A percentile compares a stretch with the other conserved stretches of the same genome.
These are phyloP conservation scores for Dinochytrium kinnereticum DNA, from an alignment of 371 early-diverging fungal species.

Conservation along the genomic window DNA sequence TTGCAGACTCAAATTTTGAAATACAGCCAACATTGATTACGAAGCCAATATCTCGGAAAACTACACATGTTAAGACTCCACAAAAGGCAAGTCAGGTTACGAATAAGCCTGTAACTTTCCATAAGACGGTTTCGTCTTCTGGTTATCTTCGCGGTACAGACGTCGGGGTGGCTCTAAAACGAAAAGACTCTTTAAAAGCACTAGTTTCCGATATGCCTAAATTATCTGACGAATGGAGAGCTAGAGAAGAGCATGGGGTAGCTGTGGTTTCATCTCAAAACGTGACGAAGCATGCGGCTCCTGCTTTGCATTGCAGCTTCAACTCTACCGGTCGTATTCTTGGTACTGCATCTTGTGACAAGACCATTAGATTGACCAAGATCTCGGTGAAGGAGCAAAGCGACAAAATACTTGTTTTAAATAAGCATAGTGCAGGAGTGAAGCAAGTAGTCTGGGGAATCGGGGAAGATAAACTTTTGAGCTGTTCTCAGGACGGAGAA, in stretches of 20 bases:
- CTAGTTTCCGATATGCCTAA: too few species aligned
- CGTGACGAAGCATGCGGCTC: background rate
- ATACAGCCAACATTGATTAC: too few species aligned
- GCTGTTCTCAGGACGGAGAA: constrained; percentile 13
- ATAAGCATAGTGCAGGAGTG: background rate
- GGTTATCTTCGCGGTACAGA: too few species aligned
- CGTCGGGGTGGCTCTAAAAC: too few species aligned
- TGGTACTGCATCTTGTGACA: background rate
- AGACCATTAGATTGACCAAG: background rate
- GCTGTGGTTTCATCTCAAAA: background rate
- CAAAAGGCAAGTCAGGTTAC: background rate
- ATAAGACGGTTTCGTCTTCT: constrained; percentile 23
- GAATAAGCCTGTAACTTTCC: constrained; percentile 33
- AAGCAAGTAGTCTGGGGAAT: background rate
- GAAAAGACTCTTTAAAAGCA: too few species aligned
- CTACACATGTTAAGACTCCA: background rate
- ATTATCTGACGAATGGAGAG: too few species aligned
- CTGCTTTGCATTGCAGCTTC: background rate
- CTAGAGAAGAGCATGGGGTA: too few species aligned
- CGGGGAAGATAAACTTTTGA: background rate
- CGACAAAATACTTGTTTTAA: background rate
- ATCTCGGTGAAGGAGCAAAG: background rate
- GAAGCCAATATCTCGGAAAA: background rate
- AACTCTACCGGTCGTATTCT: background rate
- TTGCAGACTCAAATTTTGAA: too few species aligned